These are phyloP conservation scores for Aspergillus sp. DNA, from an alignment of 2,329 filamentous ascomycete genomes.

Conservation along the genomic window DNA sequence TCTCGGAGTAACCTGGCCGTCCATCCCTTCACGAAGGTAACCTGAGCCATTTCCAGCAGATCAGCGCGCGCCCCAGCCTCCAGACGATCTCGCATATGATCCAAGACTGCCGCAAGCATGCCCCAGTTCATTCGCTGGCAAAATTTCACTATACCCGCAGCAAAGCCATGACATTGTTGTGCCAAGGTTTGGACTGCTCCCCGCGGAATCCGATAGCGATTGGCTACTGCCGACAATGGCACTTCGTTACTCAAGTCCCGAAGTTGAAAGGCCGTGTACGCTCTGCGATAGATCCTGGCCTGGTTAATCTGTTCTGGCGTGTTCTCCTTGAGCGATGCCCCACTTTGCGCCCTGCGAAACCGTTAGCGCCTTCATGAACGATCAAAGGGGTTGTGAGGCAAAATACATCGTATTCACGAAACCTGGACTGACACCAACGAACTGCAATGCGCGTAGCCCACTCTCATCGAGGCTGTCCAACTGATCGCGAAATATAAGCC, in stretches of 20 bases:
- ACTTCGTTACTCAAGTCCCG: conserved; percentile 76
- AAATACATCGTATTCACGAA: conserved; percentile 67
- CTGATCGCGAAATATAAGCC: conserved; percentile 71
- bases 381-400: background rate
- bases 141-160: conserved; percentile 77
- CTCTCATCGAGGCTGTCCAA: conserved; percentile 72
- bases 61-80: conserved; percentile 72
- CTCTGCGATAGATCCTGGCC: conserved; percentile 68
- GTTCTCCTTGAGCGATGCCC: conserved; percentile 60
- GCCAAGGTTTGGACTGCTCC: conserved; percentile 72
- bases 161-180: conserved; percentile 76
- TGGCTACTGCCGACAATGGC: conserved; percentile 68
- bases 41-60: conserved; percentile 68
- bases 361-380: conserved; percentile 9
- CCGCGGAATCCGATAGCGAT: conserved; percentile 69
- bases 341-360: conserved; percentile 64
- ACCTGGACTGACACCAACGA: conserved; percentile 69
- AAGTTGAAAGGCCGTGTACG: conserved; percentile 75
- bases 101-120: conserved; percentile 69
- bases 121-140: conserved; percentile 77
- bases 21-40: conserved; percentile 75
- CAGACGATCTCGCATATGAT: conserved; percentile 74
- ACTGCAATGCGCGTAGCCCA: conserved; percentile 66
- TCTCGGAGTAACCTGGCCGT: conserved; percentile 76
- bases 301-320: conserved; percentile 62